A percentile compares a stretch with the other conserved stretches of the same genome.
Evolutionary conservation across 768 basidiomycete species (phyloP).

Genomic region (Mycena rebaudengoi): DNA sequence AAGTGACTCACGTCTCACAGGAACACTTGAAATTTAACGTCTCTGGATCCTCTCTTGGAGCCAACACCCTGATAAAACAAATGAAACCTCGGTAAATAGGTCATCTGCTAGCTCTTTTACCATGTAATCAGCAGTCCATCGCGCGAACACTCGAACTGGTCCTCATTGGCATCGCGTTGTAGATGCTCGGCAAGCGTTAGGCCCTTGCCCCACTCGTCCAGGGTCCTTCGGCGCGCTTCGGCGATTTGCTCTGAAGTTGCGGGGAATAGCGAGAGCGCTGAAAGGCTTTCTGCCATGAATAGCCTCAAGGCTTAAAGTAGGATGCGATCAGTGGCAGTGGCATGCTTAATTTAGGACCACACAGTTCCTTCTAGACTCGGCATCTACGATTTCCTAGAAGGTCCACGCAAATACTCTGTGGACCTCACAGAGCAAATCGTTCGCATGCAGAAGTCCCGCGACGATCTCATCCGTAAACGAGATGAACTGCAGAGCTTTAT

Average conservation of each 20-base stretch:
- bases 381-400: too few species aligned
- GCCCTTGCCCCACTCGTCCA: constrained; percentile 53
- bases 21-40: constrained; percentile 66
- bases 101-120: constrained; percentile 38
- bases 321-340: too few species aligned
- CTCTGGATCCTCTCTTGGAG: constrained; percentile 56
- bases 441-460: too few species aligned
- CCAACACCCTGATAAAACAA: constrained; percentile 58
- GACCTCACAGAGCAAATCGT: too few species aligned
- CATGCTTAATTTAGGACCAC: too few species aligned
- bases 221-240: constrained; percentile 49
- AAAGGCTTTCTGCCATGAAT: constrained; percentile 36
- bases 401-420: too few species aligned
- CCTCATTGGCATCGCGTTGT: constrained; percentile 48
- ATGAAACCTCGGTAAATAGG: not conserved
- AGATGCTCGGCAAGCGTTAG: constrained; percentile 56
- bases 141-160: constrained; percentile 51
- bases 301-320: not conserved
- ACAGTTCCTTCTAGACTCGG: too few species aligned
- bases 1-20: constrained; percentile 63
- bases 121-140: constrained; percentile 60
- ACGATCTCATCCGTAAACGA: too few species aligned
- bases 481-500: too few species aligned
- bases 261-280: constrained; percentile 51
- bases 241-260: constrained; percentile 57